phyloP scores from a whole-genome alignment of 192 early-diverging fungal species.

The Chytriomyces confervae region DNA sequence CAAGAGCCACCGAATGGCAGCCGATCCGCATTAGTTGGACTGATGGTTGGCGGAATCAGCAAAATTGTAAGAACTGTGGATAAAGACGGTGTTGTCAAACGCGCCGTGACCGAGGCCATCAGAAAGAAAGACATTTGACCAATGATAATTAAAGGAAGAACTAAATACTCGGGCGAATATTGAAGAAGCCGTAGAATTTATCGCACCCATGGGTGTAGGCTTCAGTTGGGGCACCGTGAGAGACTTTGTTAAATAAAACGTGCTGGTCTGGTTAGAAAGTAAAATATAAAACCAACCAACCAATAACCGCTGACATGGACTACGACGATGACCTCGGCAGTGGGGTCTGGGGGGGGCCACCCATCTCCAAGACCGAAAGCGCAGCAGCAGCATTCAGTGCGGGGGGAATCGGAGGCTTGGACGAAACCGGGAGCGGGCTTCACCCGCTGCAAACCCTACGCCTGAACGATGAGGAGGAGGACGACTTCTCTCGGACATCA shows the following conservation, averaged over 20 bases:
- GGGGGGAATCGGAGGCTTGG: background rate
- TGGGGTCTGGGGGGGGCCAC: background rate
- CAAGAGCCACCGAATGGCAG: background rate
- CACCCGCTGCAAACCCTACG: background rate
- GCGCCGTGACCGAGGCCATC: background rate
- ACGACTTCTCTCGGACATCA: background rate
- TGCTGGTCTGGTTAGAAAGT: no score
- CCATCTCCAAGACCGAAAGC: background rate
- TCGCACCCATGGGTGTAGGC: no score
- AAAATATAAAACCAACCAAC: no score
- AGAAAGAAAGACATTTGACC: background rate
- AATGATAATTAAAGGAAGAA: background rate
- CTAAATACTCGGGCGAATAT: background rate
- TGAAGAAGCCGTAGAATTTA: no score
- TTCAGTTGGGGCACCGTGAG: no score
- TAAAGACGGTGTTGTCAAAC: background rate
- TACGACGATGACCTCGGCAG: background rate
- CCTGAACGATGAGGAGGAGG: background rate
- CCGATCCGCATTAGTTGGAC: background rate
- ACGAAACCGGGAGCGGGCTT: background rate
- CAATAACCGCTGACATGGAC: background rate
- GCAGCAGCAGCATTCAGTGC: background rate
- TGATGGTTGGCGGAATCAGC: background rate
- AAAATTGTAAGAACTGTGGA: background rate
- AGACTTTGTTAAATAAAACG: no score